Evolutionary conservation across 495 filamentous ascomycete genomes (phyloP).

Genomic region (Lophium mytilinum): DNA sequence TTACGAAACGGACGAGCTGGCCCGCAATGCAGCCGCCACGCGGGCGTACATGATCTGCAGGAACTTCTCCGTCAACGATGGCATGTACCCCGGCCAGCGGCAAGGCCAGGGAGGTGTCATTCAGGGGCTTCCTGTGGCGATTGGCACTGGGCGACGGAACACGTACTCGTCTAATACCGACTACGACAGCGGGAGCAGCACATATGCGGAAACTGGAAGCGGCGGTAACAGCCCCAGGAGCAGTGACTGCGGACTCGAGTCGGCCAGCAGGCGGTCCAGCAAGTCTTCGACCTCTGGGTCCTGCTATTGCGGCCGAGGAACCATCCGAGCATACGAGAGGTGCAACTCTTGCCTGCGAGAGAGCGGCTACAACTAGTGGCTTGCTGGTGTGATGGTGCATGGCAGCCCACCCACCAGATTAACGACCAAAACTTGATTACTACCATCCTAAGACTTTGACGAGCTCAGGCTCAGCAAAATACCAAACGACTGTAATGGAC

Average conservation of each 20-base stretch:
- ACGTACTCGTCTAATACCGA: slow-evolving; percentile 34
- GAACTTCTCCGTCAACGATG: slow-evolving; percentile 97
- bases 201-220: slow-evolving; percentile 35
- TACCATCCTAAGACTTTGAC: slow-evolving; percentile 23
- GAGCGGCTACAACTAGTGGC: slow-evolving; percentile 17
- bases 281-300: slow-evolving; percentile 12
- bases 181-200: slow-evolving; percentile 35
- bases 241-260: slow-evolving; percentile 35
- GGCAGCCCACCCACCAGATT: neutral
- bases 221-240: slow-evolving; percentile 52
- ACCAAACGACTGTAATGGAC: slow-evolving; percentile 14
- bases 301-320: slow-evolving; percentile 27
- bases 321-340: slow-evolving; percentile 22
- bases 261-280: slow-evolving; percentile 25
- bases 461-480: slow-evolving; percentile 27
- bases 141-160: slow-evolving; percentile 51
- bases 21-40: slow-evolving; percentile 92
- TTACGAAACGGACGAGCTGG: slow-evolving; percentile 70
- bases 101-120: slow-evolving; percentile 66
- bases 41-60: slow-evolving; percentile 96
- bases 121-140: slow-evolving; percentile 76
- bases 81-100: slow-evolving; percentile 66
- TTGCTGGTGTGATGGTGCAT: neutral
- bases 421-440: slow-evolving; percentile 6
- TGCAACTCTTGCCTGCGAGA: slow-evolving; percentile 25